Evolutionary conservation across 345 rosid genomes (phyloP).

Genomic region (Carallia brachiata): DNA sequence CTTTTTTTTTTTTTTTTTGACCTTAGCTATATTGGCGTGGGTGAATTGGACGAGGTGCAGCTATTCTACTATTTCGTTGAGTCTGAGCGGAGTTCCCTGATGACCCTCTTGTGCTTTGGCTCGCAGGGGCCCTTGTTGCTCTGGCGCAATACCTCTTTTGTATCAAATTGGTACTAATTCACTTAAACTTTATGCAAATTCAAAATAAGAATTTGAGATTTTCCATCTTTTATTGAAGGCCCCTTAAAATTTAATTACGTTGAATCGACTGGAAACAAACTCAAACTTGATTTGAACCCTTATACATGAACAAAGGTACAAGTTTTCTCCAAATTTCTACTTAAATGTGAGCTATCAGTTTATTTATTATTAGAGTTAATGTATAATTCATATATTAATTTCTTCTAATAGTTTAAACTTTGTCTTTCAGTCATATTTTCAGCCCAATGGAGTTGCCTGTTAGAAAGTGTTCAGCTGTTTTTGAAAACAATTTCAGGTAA

Average conservation of each 20-base stretch:
- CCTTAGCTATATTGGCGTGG: conserved; percentile 32
- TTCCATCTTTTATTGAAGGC: conserved; percentile 8
- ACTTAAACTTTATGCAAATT: not conserved
- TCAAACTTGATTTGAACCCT: conserved; percentile 5
- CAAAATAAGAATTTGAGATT: not conserved
- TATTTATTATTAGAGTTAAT: no score
- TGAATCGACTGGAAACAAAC: conserved; percentile 23
- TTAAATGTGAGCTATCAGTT: no score
- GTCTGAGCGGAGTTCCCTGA: conserved; percentile 30
- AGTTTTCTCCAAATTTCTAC: not conserved
- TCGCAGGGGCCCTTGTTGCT: conserved; percentile 48
- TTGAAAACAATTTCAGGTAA: not conserved
- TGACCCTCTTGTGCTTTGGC: conserved; percentile 40
- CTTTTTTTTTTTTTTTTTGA: not conserved
- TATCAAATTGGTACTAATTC: conserved; percentile 27
- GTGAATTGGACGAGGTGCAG: conserved; percentile 19
- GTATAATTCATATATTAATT: no score
- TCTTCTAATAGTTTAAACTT: no score
- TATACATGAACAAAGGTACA: conserved; percentile 12
- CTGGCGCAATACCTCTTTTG: conserved; percentile 31
- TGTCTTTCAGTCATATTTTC: no score
- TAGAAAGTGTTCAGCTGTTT: not conserved
- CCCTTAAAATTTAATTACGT: conserved; percentile 21
- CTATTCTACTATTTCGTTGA: conserved; percentile 35
- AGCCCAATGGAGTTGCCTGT: no score